Evolutionary conservation across 768 basidiomycete species (phyloP), one percentile per base, ranked within the genome.

Genomic region (Rhodotorula kratochvilovae): DNA sequence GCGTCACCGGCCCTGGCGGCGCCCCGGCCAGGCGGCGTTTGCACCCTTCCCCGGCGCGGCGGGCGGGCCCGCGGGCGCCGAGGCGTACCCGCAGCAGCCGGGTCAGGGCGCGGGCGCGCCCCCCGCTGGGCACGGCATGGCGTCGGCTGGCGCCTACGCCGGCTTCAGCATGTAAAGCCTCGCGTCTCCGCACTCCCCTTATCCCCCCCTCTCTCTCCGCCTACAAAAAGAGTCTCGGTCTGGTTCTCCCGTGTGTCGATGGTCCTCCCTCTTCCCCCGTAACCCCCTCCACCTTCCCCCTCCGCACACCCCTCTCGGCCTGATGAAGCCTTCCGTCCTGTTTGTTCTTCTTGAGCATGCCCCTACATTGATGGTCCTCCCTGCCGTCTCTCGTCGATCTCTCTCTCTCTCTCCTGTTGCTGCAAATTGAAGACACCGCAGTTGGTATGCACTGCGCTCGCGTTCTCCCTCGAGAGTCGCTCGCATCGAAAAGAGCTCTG

Each of bases 1-100:
- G 58, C n/a, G 39, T 27, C 25, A 51, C 39, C 57, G 57, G 39
- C 39, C 39, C 57, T 5, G 36, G 35, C 27, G 56, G 56, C 64
- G 33, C 68, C 33, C n/a, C 25, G 39, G 63, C 51, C 48, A 39
- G 33, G 61, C 36, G 19, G 61, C 36, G 23, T 66, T 65, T 42
- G 64, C 63, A 17, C 63, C 64, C 25, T 66, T 70, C 64, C 63
- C 59, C 23, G 63, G 59, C 36, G 50, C 53, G 8, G 21, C 45
- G 42, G 17, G 45, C 45, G 54, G 16, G 29, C 6, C 45, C 36
- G 19, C 19, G 16, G 66, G 58, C 39, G 58, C 19, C 19, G 48
- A 61, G 39, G 31, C 17, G 43, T 62, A 58, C 70, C 39, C 64
- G 36, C 70, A 66, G 48, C 48, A 50, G 48, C 46, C 39, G 13